Percentiles rank a stretch among this genome's conserved stretches.
phyloP scores from a whole-genome alignment of 2,329 filamentous ascomycete species.

The Colletotrichum phormii region DNA sequence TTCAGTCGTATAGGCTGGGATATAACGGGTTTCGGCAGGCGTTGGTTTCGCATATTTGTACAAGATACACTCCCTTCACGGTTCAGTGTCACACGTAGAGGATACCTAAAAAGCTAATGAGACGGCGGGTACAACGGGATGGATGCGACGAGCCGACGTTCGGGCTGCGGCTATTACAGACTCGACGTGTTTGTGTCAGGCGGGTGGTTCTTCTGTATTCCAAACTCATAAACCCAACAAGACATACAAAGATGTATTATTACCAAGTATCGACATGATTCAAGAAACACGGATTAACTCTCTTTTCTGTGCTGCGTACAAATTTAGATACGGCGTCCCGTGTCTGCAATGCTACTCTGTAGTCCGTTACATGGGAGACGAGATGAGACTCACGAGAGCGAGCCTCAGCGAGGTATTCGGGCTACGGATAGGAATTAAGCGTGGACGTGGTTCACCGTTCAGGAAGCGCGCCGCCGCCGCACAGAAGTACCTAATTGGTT shows the following conservation, averaged over 20 bases:
- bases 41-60: slow-evolving; percentile 13
- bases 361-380: too few species aligned
- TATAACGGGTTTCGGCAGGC: slow-evolving; percentile 3
- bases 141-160: slow-evolving; percentile 11
- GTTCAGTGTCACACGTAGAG: slow-evolving; percentile 17
- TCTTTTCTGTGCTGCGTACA: background rate
- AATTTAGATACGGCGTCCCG: slow-evolving; percentile 1
- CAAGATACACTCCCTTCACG: slow-evolving; percentile 9
- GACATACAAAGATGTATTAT: background rate
- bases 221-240: slow-evolving; percentile 2
- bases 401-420: background rate
- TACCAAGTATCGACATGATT: background rate
- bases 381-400: too few species aligned
- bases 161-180: background rate
- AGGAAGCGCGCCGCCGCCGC: background rate
- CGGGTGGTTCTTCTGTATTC: background rate
- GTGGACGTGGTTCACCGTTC: background rate
- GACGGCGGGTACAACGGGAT: slow-evolving; percentile 11
- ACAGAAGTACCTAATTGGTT: background rate
- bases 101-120: slow-evolving; percentile 28
- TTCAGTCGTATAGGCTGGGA: background rate
- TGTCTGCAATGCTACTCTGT: background rate
- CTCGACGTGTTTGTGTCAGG: slow-evolving; percentile 19
- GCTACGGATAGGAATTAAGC: background rate
- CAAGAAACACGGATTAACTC: background rate